phyloP scores from a whole-genome alignment of 2,329 filamentous ascomycete genomes.

The Aurifilum marmelostoma region DNA sequence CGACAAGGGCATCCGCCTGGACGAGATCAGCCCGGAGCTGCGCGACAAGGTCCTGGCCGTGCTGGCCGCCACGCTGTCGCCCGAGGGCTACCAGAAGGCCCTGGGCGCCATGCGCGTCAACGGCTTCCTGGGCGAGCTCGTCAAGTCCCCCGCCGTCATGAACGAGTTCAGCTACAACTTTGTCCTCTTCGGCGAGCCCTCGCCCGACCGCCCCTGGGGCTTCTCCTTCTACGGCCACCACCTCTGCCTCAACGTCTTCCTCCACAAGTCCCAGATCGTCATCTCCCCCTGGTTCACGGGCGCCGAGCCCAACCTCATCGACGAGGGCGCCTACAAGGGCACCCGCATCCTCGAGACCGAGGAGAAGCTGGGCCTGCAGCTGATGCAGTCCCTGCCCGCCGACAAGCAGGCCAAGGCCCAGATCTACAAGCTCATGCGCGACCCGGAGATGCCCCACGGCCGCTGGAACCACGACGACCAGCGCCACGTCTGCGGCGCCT shows the following conservation, averaged over 20 bases:
- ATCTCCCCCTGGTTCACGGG: conserved; percentile 78
- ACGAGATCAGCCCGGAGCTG: conserved; percentile 53
- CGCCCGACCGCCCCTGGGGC: conserved; percentile 64
- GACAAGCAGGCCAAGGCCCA: conserved; percentile 55
- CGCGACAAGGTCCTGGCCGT: conserved; percentile 58
- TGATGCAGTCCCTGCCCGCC: conserved; percentile 66
- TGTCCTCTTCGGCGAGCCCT: conserved; percentile 68
- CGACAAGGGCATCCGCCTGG: conserved; percentile 70
- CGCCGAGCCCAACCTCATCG: conserved; percentile 77
- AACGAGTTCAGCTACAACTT: conserved; percentile 81
- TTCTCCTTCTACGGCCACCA: conserved; percentile 80
- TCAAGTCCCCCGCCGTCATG: conserved; percentile 64
- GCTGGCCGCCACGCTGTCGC: conserved; percentile 62
- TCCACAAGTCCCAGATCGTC: conserved; percentile 67
- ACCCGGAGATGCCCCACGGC: conserved; percentile 67
- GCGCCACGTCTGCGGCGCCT: conserved; percentile 76
- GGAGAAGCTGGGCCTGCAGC: conserved; percentile 63
- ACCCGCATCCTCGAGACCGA: conserved; percentile 69
- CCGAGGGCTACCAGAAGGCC: conserved; percentile 73
- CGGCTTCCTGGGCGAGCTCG: conserved; percentile 72
- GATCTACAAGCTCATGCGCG: conserved; percentile 62
- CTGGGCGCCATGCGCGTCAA: conserved; percentile 73
- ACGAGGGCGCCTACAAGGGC: conserved; percentile 63
- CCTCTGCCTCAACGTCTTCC: conserved; percentile 72
- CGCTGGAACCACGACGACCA: conserved; percentile 84